phyloP scores from a whole-genome alignment of 805 yeast genomes.

The Hanseniaspora valbyensis region DNA sequence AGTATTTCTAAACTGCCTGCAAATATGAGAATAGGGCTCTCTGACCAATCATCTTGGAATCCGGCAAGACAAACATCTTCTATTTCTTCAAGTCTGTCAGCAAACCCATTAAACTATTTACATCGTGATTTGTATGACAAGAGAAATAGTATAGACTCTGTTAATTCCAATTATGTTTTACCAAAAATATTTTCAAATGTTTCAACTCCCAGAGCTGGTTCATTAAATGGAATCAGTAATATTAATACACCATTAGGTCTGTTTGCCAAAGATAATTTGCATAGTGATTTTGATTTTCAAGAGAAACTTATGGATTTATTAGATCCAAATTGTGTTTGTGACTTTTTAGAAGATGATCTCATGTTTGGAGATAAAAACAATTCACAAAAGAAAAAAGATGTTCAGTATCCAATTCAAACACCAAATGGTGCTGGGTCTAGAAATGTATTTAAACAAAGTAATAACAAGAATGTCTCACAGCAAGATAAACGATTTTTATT shows the following conservation, averaged over 20 bases:
- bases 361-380: background rate
- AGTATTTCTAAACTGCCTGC: background rate
- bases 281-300: background rate
- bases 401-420: background rate
- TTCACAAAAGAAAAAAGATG: background rate
- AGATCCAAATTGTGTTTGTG: conserved; percentile 1
- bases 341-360: background rate
- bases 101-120: background rate
- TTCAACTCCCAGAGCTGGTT: background rate
- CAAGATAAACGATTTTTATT: background rate
- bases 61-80: background rate
- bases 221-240: background rate
- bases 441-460: background rate
- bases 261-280: background rate
- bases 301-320: background rate
- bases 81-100: background rate
- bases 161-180: background rate
- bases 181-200: background rate
- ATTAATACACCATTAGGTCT: background rate
- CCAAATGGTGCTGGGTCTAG: background rate
- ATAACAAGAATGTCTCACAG: no score
- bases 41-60: background rate
- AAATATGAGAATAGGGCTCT: background rate
- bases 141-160: background rate
- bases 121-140: background rate